Percentiles rank a stretch among this genome's conserved stretches.
Conservation (phyloP, 2,329 filamentous ascomycete genomes). For the Setomelanomma holmii region DNA sequence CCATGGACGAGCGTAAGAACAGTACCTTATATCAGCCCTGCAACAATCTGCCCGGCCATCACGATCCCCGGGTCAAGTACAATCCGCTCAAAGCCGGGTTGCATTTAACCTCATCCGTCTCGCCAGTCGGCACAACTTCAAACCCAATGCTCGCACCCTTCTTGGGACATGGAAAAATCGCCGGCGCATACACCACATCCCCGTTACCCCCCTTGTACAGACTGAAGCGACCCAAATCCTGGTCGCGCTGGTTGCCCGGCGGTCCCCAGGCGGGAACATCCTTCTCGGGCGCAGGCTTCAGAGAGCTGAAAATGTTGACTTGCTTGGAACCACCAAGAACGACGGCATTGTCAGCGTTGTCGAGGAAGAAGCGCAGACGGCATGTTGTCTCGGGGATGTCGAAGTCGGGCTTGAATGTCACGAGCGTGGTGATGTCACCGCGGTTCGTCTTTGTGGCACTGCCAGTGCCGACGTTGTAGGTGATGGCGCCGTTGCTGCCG, state of each 20-base stretch:
- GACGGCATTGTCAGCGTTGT: constrained; percentile 3
- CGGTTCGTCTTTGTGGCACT: neutral
- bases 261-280: constrained; percentile 12
- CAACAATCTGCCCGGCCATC: neutral
- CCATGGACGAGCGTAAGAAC: neutral
- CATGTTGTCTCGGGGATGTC: constrained; percentile 6
- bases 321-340: constrained; percentile 3
- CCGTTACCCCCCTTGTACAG: constrained; percentile 6
- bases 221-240: constrained; percentile 9
- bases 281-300: constrained; percentile 9
- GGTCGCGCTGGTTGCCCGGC: constrained; percentile 19
- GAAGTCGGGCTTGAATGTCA: constrained; percentile 16
- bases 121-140: constrained; percentile 20
- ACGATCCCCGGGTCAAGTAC: constrained; percentile 6
- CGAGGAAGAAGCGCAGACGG: constrained; percentile 17
- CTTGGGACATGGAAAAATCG: neutral
- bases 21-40: neutral
- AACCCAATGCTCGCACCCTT: constrained; percentile 9
- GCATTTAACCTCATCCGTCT: constrained; percentile 15
- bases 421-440: constrained; percentile 22
- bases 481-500: constrained; percentile 14
- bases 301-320: constrained; percentile 17
- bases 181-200: constrained; percentile 3
- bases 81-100: constrained; percentile 11
- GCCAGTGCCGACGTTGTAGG: constrained; percentile 3